Percentiles rank a stretch among this genome's conserved stretches.
Conservation (phyloP, 2,329 filamentous ascomycete genomes). For the Trichoderma breve region DNA sequence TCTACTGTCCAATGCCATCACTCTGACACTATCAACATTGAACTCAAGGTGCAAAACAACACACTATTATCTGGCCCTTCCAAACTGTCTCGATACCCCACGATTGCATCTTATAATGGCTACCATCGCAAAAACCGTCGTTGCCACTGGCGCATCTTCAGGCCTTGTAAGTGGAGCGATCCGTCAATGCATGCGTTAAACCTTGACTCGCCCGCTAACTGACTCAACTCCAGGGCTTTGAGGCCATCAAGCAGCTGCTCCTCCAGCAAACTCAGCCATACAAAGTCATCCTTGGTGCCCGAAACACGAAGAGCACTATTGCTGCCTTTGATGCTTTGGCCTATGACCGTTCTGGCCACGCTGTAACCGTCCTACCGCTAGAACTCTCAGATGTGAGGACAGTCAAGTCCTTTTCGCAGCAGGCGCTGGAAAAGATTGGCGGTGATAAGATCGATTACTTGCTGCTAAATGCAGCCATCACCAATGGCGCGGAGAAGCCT, state of each 20-base stretch:
- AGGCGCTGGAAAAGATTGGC: constrained; percentile 43
- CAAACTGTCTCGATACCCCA: not conserved
- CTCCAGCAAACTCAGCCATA: constrained; percentile 46
- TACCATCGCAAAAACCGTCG: constrained; percentile 45
- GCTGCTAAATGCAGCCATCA: constrained; percentile 49
- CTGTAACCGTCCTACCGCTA: constrained; percentile 46
- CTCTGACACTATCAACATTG: not conserved
- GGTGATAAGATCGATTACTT: constrained; percentile 46
- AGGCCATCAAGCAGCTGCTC: constrained; percentile 49
- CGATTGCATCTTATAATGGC: constrained; percentile 32
- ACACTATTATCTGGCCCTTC: not conserved
- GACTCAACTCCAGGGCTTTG: constrained; percentile 43
- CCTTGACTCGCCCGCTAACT: not conserved
- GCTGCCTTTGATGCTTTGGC: constrained; percentile 43
- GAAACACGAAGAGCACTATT: constrained; percentile 42
- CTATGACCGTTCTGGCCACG: constrained; percentile 41
- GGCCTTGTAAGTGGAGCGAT: constrained; percentile 40
- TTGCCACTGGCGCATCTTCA: constrained; percentile 51
- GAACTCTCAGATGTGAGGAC: constrained; percentile 46
- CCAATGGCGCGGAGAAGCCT: constrained; percentile 35
- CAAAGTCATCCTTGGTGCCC: constrained; percentile 48
- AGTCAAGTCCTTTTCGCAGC: constrained; percentile 47
- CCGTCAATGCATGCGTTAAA: not conserved
- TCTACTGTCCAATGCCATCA: not conserved
- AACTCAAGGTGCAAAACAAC: not conserved